A percentile compares a stretch with the other conserved stretches of the same genome.
These are phyloP conservation scores for Furcasterigmium sp. DNA, from an alignment of 2,329 filamentous ascomycete species.

Conservation along the genomic window DNA sequence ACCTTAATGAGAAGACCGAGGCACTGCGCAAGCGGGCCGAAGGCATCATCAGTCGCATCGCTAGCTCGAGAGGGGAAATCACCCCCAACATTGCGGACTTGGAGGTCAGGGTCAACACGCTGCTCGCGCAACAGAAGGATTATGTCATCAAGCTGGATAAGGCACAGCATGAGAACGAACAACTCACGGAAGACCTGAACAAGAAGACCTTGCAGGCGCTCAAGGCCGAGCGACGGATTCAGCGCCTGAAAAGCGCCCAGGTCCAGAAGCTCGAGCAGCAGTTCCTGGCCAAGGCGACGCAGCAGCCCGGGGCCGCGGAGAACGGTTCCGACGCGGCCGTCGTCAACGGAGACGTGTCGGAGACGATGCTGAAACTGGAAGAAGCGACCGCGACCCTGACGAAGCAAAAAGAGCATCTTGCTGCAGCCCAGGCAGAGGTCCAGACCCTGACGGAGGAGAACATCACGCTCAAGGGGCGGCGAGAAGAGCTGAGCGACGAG, in stretches of 20 bases:
- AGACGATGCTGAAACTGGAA: constrained; percentile 21
- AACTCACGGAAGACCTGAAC: constrained; percentile 81
- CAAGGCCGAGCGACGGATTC: constrained; percentile 90
- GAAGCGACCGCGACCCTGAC: constrained; percentile 70
- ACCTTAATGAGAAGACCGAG: constrained; percentile 71
- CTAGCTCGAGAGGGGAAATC: constrained; percentile 44
- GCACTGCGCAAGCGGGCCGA: constrained; percentile 72
- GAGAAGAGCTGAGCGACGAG: constrained; percentile 77
- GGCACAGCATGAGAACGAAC: constrained; percentile 72
- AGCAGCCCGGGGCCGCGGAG: constrained; percentile 39
- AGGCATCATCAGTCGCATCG: constrained; percentile 56
- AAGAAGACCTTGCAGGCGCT: constrained; percentile 86
- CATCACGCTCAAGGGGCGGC: constrained; percentile 61
- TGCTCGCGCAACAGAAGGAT: constrained; percentile 79
- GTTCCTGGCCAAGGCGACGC: constrained; percentile 63
- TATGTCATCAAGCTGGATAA: constrained; percentile 72
- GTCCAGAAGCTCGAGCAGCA: constrained; percentile 91
- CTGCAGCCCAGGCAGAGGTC: constrained; percentile 72
- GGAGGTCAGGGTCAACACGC: constrained; percentile 67
- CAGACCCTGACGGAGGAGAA: constrained; percentile 72
- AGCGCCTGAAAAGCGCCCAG: constrained; percentile 81
- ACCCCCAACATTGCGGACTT: constrained; percentile 67
- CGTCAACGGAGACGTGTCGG: constrained; percentile 47
- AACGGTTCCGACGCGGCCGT: constrained; percentile 53
- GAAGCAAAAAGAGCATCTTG: constrained; percentile 86